Evolutionary conservation across 106 monocot genomes (phyloP), one percentile per base, ranked within the genome.

Genomic region (Acorus gramineus): DNA sequence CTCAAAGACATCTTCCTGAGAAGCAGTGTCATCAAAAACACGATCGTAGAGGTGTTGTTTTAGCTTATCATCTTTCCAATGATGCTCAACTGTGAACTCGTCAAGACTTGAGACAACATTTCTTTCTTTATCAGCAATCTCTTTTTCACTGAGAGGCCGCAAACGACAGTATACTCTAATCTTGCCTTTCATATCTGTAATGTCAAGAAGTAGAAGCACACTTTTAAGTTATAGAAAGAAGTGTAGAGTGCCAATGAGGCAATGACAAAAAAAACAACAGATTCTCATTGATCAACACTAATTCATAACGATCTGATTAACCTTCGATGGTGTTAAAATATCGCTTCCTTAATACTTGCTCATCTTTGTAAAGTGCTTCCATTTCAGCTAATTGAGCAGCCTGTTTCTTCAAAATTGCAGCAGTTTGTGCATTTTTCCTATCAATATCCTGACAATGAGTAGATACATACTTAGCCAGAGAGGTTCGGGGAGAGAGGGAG

Each of bases 261-360:
- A 65, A 52, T 4, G 13, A 4, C 12, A 50, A 7, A 44, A 56
- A 63, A 4, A 53, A 43, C 11, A 72, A 52, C 12, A 50, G 2
- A 53, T n/a, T n/a, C n/a, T n/a, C n/a, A n/a, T n/a, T n/a, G n/a
- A n/a, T n/a, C n/a, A n/a, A n/a, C n/a, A n/a, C n/a, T n/a, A n/a
- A n/a, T n/a, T n/a, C n/a, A n/a, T n/a, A n/a, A n/a, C n/a, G n/a
- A n/a, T n/a, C n/a, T n/a, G n/a, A 47, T 57, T 49, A 46, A 98
- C 98, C 98, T 92, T 98, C 98, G 69, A 98, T 88, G 6, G 78
- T 98, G 65, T 98, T 98, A 56, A 92, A 98, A 69, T 98, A 98
- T 47, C 88, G 74, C 73, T 98, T 98, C 57, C 98, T 48, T 44
- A 98, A 63, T 60, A 91, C 60, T 76, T 92, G 92, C 57, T 98